Conservation (phyloP, 306 rosid species). For the Abrus precatorius region DNA sequence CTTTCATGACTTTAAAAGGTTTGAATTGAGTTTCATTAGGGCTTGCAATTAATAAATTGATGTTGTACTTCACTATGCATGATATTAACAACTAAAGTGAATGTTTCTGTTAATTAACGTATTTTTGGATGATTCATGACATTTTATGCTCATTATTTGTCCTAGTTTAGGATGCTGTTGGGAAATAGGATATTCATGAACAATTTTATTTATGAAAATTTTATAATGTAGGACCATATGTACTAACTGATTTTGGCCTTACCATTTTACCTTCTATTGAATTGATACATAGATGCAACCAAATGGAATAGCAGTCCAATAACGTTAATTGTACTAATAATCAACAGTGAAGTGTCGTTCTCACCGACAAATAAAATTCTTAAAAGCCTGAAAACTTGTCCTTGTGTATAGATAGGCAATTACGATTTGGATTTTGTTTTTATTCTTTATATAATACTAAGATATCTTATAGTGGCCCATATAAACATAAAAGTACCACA, state of each 20-base stretch:
- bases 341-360: conserved; percentile 25
- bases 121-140: background rate
- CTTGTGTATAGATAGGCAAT: background rate
- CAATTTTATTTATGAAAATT: background rate
- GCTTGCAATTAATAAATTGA: background rate
- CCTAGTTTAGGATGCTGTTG: background rate
- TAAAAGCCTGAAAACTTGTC: background rate
- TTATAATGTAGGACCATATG: background rate
- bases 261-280: background rate
- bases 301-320: background rate
- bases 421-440: background rate
- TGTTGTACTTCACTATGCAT: background rate
- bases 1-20: background rate
- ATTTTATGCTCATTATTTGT: background rate
- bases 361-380: background rate
- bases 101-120: background rate
- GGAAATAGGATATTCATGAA: background rate
- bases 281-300: background rate
- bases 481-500: background rate
- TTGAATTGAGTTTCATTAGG: background rate
- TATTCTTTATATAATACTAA: background rate
- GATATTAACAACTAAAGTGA: conserved; percentile 5
- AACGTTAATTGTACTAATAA: background rate
- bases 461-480: background rate
- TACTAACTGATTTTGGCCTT: background rate